Conservation (phyloP, 352 stramenopile species). For the Blastocystis hominis region DNA sequence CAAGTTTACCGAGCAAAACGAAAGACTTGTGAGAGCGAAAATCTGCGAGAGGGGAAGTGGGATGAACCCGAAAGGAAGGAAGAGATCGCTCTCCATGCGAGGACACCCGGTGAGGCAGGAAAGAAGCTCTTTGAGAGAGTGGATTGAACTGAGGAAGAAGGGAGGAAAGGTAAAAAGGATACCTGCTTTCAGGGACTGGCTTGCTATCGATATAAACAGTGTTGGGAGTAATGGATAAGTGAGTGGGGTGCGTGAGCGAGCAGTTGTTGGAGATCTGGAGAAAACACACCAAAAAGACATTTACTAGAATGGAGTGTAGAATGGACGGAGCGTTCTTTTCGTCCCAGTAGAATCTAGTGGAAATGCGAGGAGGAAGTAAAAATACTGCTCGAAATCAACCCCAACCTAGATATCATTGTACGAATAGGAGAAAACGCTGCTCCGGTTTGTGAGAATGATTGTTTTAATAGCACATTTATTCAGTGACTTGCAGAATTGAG, state of each 20-base stretch:
- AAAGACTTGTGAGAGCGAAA: conserved; percentile 67
- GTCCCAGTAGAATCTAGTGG: background rate
- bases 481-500: background rate
- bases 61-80: conserved; percentile 1
- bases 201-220: background rate
- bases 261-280: background rate
- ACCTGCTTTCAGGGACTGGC: background rate
- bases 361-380: background rate
- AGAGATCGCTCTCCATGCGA: background rate
- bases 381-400: background rate
- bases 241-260: background rate
- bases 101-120: background rate
- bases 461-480: conserved; percentile 3
- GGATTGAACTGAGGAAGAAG: background rate
- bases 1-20: conserved; percentile 79
- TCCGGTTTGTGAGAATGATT: background rate
- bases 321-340: background rate
- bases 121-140: background rate
- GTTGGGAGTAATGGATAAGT: background rate
- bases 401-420: background rate
- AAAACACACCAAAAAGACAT: background rate
- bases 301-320: background rate
- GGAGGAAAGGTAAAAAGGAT: background rate
- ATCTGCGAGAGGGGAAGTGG: conserved; percentile 64
- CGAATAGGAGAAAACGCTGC: background rate